Percentiles rank a stretch among this genome's conserved stretches.
Conservation (phyloP, 345 rosid species). For the Conringia planisiliqua region DNA sequence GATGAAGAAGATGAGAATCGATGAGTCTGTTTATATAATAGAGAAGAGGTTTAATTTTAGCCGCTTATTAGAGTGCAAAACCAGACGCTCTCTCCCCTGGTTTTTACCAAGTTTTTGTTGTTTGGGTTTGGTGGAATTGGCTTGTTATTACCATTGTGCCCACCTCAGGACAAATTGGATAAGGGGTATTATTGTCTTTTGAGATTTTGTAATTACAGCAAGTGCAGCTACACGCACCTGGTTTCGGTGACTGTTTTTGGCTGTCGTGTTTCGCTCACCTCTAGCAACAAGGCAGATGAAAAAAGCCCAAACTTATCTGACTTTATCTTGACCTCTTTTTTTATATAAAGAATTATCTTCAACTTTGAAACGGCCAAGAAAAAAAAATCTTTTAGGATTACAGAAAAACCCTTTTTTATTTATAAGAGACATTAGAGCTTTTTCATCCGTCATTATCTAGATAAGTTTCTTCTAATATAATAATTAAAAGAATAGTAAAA, state of each 20-base stretch:
- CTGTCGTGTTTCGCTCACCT: not conserved
- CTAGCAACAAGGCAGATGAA: too few relatives aligned
- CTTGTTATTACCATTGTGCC: not conserved
- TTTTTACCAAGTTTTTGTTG: not conserved
- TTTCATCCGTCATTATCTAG: too few relatives aligned
- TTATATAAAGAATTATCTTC: too few relatives aligned
- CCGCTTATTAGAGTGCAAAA: slow-evolving; percentile 7
- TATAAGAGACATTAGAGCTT: too few relatives aligned
- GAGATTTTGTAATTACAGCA: not conserved
- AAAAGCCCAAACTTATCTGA: too few relatives aligned
- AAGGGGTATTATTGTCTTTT: not conserved
- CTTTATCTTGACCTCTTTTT: too few relatives aligned
- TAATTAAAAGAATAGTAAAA: too few relatives aligned
- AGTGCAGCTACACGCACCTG: not conserved
- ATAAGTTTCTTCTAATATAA: too few relatives aligned
- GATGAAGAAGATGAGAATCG: not conserved
- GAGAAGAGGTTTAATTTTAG: not conserved
- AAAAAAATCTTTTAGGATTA: too few relatives aligned
- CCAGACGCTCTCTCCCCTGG: slow-evolving; percentile 10
- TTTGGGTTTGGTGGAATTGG: not conserved
- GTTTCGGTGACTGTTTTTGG: not conserved
- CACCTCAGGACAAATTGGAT: not conserved
- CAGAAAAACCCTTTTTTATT: too few relatives aligned
- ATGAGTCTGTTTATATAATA: not conserved
- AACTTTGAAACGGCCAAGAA: too few relatives aligned